phyloP scores from a whole-genome alignment of 1,284 basidiomycete genomes.

The Boletus mariae region DNA sequence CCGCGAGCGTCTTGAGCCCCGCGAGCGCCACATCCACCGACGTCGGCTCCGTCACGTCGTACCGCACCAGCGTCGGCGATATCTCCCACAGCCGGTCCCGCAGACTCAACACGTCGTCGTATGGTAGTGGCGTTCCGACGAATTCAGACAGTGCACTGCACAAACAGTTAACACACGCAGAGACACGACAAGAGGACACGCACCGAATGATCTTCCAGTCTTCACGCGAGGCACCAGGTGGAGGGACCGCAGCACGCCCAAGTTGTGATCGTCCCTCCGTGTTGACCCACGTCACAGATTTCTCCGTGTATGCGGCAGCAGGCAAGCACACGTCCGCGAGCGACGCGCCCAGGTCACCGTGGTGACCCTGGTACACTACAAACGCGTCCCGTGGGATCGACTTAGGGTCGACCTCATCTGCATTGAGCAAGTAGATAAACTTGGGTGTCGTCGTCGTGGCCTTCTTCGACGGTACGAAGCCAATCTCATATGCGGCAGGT shows the following conservation, averaged over 20 bases:
- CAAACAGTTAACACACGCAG: background rate
- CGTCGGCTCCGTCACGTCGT: constrained; percentile 82
- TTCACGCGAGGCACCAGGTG: constrained; percentile 91
- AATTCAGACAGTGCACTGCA: constrained; percentile 90
- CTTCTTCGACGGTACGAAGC: constrained; percentile 82
- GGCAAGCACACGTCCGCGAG: constrained; percentile 96
- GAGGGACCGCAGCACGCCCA: constrained; percentile 90
- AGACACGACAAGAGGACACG: background rate
- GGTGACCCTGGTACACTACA: constrained; percentile 99
- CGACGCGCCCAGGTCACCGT: constrained; percentile 95
- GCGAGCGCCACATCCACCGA: constrained; percentile 67
- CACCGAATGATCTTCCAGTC: constrained; percentile 99
- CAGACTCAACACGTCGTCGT: constrained; percentile 85
- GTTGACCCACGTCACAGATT: constrained; percentile 93
- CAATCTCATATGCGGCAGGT: constrained; percentile 93
- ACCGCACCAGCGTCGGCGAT: constrained; percentile 86
- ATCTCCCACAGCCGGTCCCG: constrained; percentile 98
- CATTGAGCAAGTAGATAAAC: constrained; percentile 96
- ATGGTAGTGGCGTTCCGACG: constrained; percentile 76
- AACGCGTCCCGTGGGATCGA: constrained; percentile 94
- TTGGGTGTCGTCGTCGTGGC: constrained; percentile 81
- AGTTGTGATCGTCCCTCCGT: constrained; percentile 94
- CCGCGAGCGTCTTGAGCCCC: constrained; percentile 64
- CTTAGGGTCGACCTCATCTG: constrained; percentile 89
- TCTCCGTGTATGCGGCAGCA: constrained; percentile 95